Conservation (phyloP, 2,329 filamentous ascomycete species). For the Xylariaceae sp. region DNA sequence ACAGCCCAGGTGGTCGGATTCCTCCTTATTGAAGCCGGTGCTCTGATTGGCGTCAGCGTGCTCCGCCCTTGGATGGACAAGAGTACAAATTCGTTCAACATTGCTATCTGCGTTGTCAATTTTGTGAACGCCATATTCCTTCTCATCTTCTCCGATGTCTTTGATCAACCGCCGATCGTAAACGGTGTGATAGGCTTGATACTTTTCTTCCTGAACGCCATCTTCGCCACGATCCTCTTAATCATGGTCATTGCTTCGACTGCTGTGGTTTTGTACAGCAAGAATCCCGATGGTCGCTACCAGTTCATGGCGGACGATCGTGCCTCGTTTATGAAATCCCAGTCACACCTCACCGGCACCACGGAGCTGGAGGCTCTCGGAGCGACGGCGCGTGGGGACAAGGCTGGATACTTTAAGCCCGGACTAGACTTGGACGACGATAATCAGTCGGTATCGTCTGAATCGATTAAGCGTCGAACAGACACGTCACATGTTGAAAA, state of each 20-base stretch:
- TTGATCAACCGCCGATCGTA: constrained; percentile 73
- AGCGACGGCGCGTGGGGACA: constrained; percentile 76
- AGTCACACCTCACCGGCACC: constrained; percentile 65
- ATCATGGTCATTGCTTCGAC: constrained; percentile 72
- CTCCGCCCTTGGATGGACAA: constrained; percentile 93
- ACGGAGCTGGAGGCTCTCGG: constrained; percentile 82
- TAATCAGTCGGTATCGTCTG: constrained; percentile 61
- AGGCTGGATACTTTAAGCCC: constrained; percentile 50
- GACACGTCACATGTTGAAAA: constrained; percentile 24
- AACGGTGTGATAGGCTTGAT: constrained; percentile 80
- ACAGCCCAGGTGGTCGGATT: constrained; percentile 73
- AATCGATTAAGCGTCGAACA: constrained; percentile 43
- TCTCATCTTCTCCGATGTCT: constrained; percentile 77
- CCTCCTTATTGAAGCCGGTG: constrained; percentile 70
- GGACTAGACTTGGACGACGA: constrained; percentile 69
- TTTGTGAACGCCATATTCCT: constrained; percentile 80
- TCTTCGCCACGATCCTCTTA: constrained; percentile 72
- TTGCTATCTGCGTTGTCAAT: constrained; percentile 77
- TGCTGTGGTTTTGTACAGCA: constrained; percentile 67
- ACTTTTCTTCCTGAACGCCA: constrained; percentile 79
- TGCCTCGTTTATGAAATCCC: constrained; percentile 87
- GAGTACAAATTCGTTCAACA: constrained; percentile 89
- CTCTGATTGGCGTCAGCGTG: constrained; percentile 70
- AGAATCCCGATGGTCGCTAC: constrained; percentile 84
- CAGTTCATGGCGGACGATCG: constrained; percentile 88